Base-by-base conservation (phyloP, 73 alveolate genomes). In the Urostyla sp. region DNA sequence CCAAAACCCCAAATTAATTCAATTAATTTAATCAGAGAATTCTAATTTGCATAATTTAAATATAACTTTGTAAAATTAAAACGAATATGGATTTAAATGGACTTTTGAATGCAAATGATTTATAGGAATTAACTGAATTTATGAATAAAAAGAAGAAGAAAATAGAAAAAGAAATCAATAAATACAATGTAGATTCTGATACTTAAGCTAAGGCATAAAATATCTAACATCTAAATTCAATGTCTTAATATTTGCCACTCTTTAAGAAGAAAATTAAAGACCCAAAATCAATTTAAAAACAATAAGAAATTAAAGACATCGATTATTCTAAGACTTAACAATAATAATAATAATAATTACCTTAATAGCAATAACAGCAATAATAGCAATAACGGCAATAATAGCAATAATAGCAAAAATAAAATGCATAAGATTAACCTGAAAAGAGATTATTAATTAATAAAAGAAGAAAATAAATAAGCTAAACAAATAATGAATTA, bases 221-320 rank as follows among this genome's bases (percentile, higher is more conserved):
- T 48, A 55, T 69, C 1, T 32, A 69, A 27, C 83, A 69, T 69
- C 55, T 69, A 21, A 7, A 55, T 20, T 28, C 40, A n/a, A 69
- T 69, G 83, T 57, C 67, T 11, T 31, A 69, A 35, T 69, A 31
- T 26, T 54, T 69, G 27, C 83, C 83, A 21, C 54, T 69, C 27
- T 69, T 69, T 34, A 69, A 67, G 34, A 69, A 69, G 83, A 69
- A 69, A 34, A 69, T 69, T n/a, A 69, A 49, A 69, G 83, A 69
- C 31, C 83, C 67, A 8, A 69, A 69, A 34, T 67, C 83, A 10
- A 8, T 69, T 30, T 46, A 69, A 55, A 69, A 69, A 3, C 53
- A 69, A 27, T 46, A 48, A 48, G 10, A 27, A 15, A 48, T 54
- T 8, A 4, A 28, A 13, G 5, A n/a, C 11, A 43, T 69, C 27